Conservation (phyloP, 1,139 yeast species). For the Suhomyces chickasaworum region DNA sequence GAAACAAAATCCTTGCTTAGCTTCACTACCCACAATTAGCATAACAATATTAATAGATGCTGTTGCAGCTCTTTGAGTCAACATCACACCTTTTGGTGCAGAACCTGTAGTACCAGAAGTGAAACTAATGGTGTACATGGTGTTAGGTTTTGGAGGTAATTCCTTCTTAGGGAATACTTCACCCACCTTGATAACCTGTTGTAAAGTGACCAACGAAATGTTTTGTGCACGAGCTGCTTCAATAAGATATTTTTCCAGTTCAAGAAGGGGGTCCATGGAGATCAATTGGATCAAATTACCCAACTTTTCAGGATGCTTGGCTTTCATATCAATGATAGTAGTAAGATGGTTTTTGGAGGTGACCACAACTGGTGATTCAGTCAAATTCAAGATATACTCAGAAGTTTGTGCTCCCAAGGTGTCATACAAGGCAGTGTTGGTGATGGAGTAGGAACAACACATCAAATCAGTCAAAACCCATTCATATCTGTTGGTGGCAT, state of each 20-base stretch:
- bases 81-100: conserved; percentile 71
- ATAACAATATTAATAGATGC: conserved; percentile 46
- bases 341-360: conserved; percentile 22
- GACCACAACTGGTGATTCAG: conserved; percentile 27
- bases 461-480: conserved; percentile 29
- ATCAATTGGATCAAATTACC: conserved; percentile 23
- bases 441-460: conserved; percentile 24
- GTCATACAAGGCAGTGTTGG: conserved; percentile 32
- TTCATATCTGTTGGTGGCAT: conserved; percentile 26
- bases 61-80: conserved; percentile 56
- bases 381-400: conserved; percentile 24
- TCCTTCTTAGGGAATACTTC: conserved; percentile 45
- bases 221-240: conserved; percentile 14
- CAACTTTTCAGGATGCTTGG: conserved; percentile 18
- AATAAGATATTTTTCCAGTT: conserved; percentile 18
- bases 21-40: conserved; percentile 13
- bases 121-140: conserved; percentile 66
- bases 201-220: conserved; percentile 33
- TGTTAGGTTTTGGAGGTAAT: conserved; percentile 54
- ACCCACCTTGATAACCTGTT: conserved; percentile 60
- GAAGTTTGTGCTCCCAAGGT: conserved; percentile 29
- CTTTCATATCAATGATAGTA: conserved; percentile 21
- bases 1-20: conserved; percentile 20
- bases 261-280: conserved; percentile 27
- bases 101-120: conserved; percentile 79